Percentiles rank a stretch among this genome's conserved stretches.
These are phyloP conservation scores for Lentinula boryana DNA, from an alignment of 768 basidiomycete genomes.

Conservation along the genomic window DNA sequence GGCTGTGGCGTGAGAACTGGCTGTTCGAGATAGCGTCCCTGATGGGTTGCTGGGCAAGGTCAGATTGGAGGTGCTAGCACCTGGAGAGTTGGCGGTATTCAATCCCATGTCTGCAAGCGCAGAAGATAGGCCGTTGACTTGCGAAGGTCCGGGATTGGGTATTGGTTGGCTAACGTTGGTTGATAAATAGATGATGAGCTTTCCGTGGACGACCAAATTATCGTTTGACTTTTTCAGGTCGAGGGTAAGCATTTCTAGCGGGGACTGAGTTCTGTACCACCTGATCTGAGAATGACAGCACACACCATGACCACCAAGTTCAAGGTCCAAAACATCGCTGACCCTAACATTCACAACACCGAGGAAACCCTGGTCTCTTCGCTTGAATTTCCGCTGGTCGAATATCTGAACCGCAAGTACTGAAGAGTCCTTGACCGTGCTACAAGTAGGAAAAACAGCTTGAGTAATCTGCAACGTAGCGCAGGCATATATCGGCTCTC, in stretches of 20 bases:
- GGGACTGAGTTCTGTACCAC: constrained; percentile 3
- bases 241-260: constrained; percentile 87
- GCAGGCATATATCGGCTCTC: constrained; percentile 18
- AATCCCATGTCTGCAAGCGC: constrained; percentile 59
- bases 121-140: constrained; percentile 51
- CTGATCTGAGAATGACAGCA: constrained; percentile 4
- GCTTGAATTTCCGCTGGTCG: constrained; percentile 98
- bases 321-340: constrained; percentile 85
- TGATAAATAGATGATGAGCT: constrained; percentile 93
- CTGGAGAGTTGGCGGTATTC: constrained; percentile 40
- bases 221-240: constrained; percentile 99
- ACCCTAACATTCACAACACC: constrained; percentile 96
- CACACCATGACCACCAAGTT: constrained; percentile 89
- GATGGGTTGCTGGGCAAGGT: constrained; percentile 32
- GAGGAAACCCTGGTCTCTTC: constrained; percentile 95
- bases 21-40: constrained; percentile 50
- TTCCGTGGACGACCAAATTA: constrained; percentile 95
- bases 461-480: not conserved
- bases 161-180: constrained; percentile 87
- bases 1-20: constrained; percentile 61
- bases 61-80: constrained; percentile 52
- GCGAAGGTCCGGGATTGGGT: constrained; percentile 75
- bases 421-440: constrained; percentile 95
- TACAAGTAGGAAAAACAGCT: constrained; percentile 23
- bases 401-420: constrained; percentile 98